Evolutionary conservation across 805 yeast species (phyloP), one percentile per base, ranked within the genome.

Genomic region (Vanderwaltozyma yarrowii): DNA sequence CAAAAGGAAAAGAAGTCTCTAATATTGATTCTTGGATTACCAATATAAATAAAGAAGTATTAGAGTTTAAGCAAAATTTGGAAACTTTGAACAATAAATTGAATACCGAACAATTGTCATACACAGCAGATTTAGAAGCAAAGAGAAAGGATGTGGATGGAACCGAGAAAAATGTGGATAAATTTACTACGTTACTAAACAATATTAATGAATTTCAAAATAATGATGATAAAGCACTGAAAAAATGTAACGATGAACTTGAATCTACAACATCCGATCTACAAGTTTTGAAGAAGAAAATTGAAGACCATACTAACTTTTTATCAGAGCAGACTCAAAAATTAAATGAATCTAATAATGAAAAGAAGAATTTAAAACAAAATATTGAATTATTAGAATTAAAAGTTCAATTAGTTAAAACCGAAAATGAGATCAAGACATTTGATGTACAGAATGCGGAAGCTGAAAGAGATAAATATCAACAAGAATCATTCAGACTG

Each of bases 321-420:
- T 17, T 34, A 10, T 25, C 30, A 9, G 21, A 17, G 3, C 28
- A 38, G 15, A 40, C 67, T 37, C 62, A 56, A 36, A 67, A 61
- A 34, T 49, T 78, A 1, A 62, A 61, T n/a, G 80, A 82, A 44
- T 71, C 82, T 1, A 69, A 70, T 24, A 72, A 70, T 37, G 73
- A 76, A 35, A 78, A 80, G 47, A 71, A 85, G 23, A 76, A 75
- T 40, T 61, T 85, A 8, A 63, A 73, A 26, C 78, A 79, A 32
- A 84, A 81, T 43, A 49, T 84, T 25, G 84, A 80, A 42, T 62
- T 78, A 12, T 57, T 79, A 11, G 62, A 62, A 5, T 51, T 76
- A 21, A 60, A 64, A 15, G 38, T 33, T 1, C 71, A 75, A 38
- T 46, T 73, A 0, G 50, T 46, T 0, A 49, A 50, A 2, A 55